phyloP scores from a whole-genome alignment of 2,329 filamentous ascomycete species.

The Penicillium capsulatum region DNA sequence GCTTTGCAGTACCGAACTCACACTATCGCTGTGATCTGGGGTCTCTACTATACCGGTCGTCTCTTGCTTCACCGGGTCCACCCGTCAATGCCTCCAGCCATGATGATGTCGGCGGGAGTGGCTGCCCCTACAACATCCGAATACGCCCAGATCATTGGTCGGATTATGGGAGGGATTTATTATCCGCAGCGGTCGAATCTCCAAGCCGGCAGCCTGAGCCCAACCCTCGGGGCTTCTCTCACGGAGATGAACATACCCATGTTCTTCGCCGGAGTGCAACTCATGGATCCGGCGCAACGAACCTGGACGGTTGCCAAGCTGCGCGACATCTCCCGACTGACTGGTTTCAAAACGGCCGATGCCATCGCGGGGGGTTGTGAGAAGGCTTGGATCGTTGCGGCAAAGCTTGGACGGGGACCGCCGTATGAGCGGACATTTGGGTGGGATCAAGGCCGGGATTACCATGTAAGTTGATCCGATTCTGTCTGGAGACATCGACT shows the following conservation, averaged over 20 bases:
- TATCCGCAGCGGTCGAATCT: slow-evolving; percentile 40
- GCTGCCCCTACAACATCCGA: slow-evolving; percentile 66
- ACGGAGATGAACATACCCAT: slow-evolving; percentile 78
- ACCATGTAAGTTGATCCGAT: slow-evolving; percentile 14
- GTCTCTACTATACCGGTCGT: slow-evolving; percentile 77
- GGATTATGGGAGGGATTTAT: slow-evolving; percentile 69
- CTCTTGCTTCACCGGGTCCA: slow-evolving; percentile 80
- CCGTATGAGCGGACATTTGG: slow-evolving; percentile 54
- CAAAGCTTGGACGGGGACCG: slow-evolving; percentile 68
- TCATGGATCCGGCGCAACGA: slow-evolving; percentile 65
- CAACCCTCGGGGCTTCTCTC: slow-evolving; percentile 71
- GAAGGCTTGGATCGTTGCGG: slow-evolving; percentile 73
- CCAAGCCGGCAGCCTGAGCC: slow-evolving; percentile 58
- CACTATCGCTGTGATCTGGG: slow-evolving; percentile 82
- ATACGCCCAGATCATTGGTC: slow-evolving; percentile 71
- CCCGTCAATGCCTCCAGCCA: slow-evolving; percentile 84
- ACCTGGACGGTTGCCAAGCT: slow-evolving; percentile 72
- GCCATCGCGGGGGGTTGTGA: slow-evolving; percentile 83
- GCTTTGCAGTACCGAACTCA: slow-evolving; percentile 79
- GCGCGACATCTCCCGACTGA: slow-evolving; percentile 70
- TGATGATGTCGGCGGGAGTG: slow-evolving; percentile 79
- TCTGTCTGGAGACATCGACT: too few relatives aligned
- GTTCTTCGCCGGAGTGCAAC: slow-evolving; percentile 84
- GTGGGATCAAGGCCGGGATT: slow-evolving; percentile 10
- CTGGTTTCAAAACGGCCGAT: slow-evolving; percentile 79